These are phyloP conservation scores for Suillus weaverae DNA, from an alignment of 768 basidiomycete species.

Conservation along the genomic window DNA sequence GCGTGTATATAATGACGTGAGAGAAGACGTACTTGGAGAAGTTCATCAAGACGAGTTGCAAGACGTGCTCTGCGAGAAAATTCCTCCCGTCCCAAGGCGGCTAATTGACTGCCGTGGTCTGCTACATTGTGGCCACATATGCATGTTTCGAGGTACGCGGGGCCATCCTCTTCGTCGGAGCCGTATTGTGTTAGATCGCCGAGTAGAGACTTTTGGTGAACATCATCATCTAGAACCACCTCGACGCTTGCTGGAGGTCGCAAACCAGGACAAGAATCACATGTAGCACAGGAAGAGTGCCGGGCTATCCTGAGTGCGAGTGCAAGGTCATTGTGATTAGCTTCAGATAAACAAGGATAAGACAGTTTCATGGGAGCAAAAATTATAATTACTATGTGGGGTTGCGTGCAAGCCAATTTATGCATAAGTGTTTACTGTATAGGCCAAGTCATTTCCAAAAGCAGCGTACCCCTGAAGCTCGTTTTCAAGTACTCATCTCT, in stretches of 20 bases:
- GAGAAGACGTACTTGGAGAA: constrained; percentile 64
- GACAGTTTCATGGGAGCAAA: constrained; percentile 53
- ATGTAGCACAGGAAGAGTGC: constrained; percentile 70
- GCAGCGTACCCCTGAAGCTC: background rate
- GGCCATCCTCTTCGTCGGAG: constrained; percentile 66
- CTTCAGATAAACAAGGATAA: constrained; percentile 63
- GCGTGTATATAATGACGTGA: background rate
- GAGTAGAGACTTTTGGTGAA: constrained; percentile 45
- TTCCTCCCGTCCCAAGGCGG: constrained; percentile 57
- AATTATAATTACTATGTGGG: constrained; percentile 1
- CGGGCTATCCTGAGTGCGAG: constrained; percentile 79
- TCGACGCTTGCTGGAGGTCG: constrained; percentile 60
- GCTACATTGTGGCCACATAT: constrained; percentile 66
- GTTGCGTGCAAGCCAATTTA: background rate
- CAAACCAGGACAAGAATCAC: constrained; percentile 67
- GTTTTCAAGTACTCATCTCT: too few species aligned
- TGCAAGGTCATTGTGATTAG: constrained; percentile 48
- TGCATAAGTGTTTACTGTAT: background rate
- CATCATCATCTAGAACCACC: constrained; percentile 55
- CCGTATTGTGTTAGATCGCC: constrained; percentile 63
- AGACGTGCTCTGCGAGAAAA: constrained; percentile 71
- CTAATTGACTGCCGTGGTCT: constrained; percentile 67
- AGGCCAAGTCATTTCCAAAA: background rate
- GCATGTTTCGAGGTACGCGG: constrained; percentile 59
- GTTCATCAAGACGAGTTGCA: constrained; percentile 78